Base-by-base conservation (phyloP, 78 protist genomes). In the Goniomonas avonlea region DNA sequence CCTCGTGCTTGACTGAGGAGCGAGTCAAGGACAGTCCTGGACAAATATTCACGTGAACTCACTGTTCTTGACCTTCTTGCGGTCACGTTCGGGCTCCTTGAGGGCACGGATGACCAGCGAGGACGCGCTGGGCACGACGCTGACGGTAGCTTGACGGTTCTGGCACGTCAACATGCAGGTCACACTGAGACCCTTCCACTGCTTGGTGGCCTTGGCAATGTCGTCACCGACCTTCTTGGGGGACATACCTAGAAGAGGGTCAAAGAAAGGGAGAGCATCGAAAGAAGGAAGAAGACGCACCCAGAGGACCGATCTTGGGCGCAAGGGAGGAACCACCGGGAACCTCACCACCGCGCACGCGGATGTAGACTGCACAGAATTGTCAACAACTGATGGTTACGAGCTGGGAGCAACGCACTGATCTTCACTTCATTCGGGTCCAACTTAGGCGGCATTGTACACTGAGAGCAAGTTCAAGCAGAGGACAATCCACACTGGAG, bases 151-250 rank as follows among this genome's bases (percentile, higher is more conserved):
- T 59, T 92, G 81, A 11, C 99, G 82, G 94, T 97, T 98, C 84
- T 94, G 94, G 75, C 95, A 87, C 80, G 85, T 76, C 32, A 96
- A 85, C 88, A 87, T 85, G 79, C 74, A 85, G 39, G 95, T 94
- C 21, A 95, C 93, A 27, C 81, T 77, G 65, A 94, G 87, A 48
- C 99, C 98, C 93, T 95, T 93, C 95, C 94, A 96, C 75, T 89
- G 93, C 63, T 34, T 74, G 61, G 98, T 91, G 69, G 84, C 94
- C 91, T 90, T 92, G 83, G 93, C 95, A 66, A 98, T 92, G 68
- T 95, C 98, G 11, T 95, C 99, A 61, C 97, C 98, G 71, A 96
- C 89, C 89, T 92, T 94, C 90, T 93, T 94, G 77, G 99, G 97
- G 73, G 95, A 83, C 82, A 31, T 2, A 3, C 0, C 29, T 5